phyloP scores from a whole-genome alignment of 2,329 filamentous ascomycete species.

The Aspergillaceae sp. region DNA sequence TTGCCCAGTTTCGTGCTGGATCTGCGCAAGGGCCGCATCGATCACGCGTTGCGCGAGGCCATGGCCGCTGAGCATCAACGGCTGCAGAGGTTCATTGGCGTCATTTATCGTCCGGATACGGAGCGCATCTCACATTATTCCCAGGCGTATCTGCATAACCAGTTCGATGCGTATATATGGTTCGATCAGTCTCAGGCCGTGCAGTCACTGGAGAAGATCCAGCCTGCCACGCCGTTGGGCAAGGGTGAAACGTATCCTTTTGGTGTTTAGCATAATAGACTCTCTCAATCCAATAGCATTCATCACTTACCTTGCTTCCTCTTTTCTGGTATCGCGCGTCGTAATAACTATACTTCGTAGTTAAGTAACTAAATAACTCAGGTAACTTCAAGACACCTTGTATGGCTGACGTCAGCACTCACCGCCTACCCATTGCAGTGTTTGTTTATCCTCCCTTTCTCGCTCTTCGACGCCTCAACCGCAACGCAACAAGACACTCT shows the following conservation, averaged over 20 bases:
- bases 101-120: slow-evolving; percentile 45
- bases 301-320: neutral
- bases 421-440: slow-evolving; percentile 1
- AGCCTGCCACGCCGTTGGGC: slow-evolving; percentile 36
- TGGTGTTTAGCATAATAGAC: slow-evolving; percentile 27
- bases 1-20: slow-evolving; percentile 41
- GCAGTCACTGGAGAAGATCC: slow-evolving; percentile 37
- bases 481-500: neutral
- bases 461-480: neutral
- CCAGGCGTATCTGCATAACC: slow-evolving; percentile 36
- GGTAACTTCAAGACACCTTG: neutral
- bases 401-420: slow-evolving; percentile 1
- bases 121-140: slow-evolving; percentile 45
- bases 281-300: neutral
- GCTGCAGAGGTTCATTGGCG: slow-evolving; percentile 47
- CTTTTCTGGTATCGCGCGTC: neutral
- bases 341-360: too few species aligned
- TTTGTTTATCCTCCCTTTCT: slow-evolving; percentile 2
- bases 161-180: slow-evolving; percentile 46
- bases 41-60: slow-evolving; percentile 27
- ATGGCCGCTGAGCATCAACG: slow-evolving; percentile 27
- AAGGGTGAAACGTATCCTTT: slow-evolving; percentile 46
- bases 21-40: slow-evolving; percentile 30
- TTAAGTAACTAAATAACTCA: neutral
- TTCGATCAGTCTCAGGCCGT: slow-evolving; percentile 43